Conservation (phyloP, 139 green algal genomes). For the Mesotaenium endlicherianum region DNA sequence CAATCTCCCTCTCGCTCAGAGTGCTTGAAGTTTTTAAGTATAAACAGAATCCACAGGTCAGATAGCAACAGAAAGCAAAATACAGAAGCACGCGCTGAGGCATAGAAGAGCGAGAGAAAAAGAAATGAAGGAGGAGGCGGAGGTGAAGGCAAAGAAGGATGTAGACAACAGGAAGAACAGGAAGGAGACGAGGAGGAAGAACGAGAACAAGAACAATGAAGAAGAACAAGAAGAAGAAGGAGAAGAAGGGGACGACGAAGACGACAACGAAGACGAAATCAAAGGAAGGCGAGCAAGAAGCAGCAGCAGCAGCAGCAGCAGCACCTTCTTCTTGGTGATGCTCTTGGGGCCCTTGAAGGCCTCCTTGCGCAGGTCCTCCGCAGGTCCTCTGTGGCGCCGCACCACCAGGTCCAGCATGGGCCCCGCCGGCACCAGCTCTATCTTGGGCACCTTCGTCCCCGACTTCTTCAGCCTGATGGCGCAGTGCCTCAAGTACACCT, state of each 20-base stretch:
- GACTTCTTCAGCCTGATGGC: slow-evolving; percentile 41
- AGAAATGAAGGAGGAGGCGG: neutral
- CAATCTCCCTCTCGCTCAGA: neutral
- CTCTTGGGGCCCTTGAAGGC: slow-evolving; percentile 54
- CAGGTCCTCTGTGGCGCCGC: slow-evolving; percentile 62
- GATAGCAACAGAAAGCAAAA: neutral
- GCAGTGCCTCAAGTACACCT: slow-evolving; percentile 46
- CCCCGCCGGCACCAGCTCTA: slow-evolving; percentile 81
- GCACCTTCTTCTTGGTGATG: slow-evolving; percentile 39
- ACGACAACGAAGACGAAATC: neutral
- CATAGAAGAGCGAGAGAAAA: neutral
- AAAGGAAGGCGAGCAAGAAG: neutral
- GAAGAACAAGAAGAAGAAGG: neutral
- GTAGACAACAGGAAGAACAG: neutral
- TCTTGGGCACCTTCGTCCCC: slow-evolving; percentile 59
- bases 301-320: neutral
- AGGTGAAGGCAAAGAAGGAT: neutral
- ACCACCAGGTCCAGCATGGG: slow-evolving; percentile 75
- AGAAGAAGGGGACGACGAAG: neutral
- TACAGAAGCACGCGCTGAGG: neutral
- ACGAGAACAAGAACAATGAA: neutral
- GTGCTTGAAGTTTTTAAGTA: neutral
- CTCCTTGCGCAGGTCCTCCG: slow-evolving; percentile 78
- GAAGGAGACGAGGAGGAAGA: neutral
- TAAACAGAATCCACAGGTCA: neutral